Conservation (phyloP, 441 rosid genomes). For the Croton laevigatus region DNA sequence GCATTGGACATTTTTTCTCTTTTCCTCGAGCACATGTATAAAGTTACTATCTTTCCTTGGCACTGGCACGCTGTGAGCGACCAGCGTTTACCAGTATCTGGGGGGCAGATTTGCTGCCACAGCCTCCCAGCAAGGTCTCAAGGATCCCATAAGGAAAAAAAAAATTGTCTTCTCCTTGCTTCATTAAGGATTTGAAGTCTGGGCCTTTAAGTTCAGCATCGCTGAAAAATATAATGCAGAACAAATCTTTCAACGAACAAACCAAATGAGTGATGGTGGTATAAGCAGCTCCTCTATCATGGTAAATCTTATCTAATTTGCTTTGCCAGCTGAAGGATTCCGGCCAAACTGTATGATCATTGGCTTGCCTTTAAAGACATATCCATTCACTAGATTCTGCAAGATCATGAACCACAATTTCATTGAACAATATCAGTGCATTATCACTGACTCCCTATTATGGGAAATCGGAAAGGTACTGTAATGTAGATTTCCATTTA, state of each 20-base stretch:
- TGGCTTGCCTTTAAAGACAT: constrained; percentile 81
- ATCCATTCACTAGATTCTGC: constrained; percentile 90
- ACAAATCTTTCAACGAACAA: not conserved
- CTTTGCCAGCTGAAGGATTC: constrained; percentile 58
- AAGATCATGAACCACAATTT: constrained; percentile 19
- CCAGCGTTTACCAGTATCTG: too few relatives aligned
- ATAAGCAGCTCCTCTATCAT: constrained; percentile 6
- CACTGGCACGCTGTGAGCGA: not conserved
- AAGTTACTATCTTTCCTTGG: not conserved
- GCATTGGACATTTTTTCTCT: not conserved
- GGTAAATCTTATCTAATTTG: constrained; percentile 28
- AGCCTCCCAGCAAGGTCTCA: not conserved
- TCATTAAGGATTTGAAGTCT: not conserved
- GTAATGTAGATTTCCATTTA: not conserved
- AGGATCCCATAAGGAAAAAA: not conserved
- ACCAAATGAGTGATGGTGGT: constrained; percentile 9
- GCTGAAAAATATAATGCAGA: not conserved
- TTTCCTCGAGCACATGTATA: not conserved
- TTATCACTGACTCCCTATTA: not conserved
- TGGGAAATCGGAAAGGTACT: not conserved
- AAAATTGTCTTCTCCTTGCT: not conserved
- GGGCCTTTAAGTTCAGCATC: not conserved
- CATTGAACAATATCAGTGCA: not conserved
- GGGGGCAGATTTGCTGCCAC: not conserved
- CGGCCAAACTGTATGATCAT: constrained; percentile 93